Evolutionary conservation across 1,284 basidiomycete genomes (phyloP).

Genomic region (Agroathelia rolfsii): DNA sequence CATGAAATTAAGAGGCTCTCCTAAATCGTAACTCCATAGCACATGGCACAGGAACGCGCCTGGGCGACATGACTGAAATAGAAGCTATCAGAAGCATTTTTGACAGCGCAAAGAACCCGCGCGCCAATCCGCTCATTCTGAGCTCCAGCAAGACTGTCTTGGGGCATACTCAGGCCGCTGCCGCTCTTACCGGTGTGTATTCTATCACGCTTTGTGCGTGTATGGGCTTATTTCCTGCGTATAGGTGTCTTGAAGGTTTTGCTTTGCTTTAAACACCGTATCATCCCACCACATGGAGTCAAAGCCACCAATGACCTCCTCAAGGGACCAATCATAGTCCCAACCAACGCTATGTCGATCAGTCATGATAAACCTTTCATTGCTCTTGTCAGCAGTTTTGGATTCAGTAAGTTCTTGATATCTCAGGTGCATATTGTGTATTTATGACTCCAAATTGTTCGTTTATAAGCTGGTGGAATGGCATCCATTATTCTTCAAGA

Average conservation of each 20-base stretch:
- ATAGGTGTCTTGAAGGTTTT: slow-evolving; percentile 11
- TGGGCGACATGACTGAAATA: slow-evolving; percentile 11
- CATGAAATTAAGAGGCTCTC: no score
- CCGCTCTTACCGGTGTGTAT: slow-evolving; percentile 11
- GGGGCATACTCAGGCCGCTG: slow-evolving; percentile 12
- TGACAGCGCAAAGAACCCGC: background rate
- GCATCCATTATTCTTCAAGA: no score
- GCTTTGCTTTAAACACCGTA: slow-evolving; percentile 7
- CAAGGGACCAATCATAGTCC: slow-evolving; percentile 6
- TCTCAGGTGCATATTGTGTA: no score
- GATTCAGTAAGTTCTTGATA: no score
- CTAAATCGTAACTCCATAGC: no score
- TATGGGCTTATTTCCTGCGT: background rate
- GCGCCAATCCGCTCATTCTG: slow-evolving; percentile 8
- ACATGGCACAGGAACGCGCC: slow-evolving; percentile 11
- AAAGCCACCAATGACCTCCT: no score
- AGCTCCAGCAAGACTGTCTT: slow-evolving; percentile 12
- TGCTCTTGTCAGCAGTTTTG: no score
- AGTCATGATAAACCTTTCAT: no score
- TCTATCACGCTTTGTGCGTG: background rate
- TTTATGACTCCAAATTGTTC: no score
- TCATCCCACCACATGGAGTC: slow-evolving; percentile 11
- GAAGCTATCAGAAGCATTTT: slow-evolving; percentile 10
- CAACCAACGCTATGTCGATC: slow-evolving; percentile 5
- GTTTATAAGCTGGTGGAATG: no score